Evolutionary conservation across 306 rosid genomes (phyloP), one percentile per base, ranked within the genome.

Genomic region (Medicago ruthenica): DNA sequence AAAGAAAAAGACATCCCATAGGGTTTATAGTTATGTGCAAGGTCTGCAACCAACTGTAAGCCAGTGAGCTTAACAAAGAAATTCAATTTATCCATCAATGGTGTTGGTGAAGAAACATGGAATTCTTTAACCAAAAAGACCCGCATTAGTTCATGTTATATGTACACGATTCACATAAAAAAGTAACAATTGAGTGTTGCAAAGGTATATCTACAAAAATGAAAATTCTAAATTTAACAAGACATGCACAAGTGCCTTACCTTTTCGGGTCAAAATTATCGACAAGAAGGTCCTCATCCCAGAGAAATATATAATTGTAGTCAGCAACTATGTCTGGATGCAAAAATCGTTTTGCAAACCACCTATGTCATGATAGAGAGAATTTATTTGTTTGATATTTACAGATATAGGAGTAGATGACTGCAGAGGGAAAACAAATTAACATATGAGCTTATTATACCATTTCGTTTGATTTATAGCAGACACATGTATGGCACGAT

Each of bases 221-320:
- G 8, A 54, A 39, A 55, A 13, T 7, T 17, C 44, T 2, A 34
- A 70, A 48, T 37, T 74, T 60, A 48, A 39, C 1, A 50, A 54
- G 48, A 13, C 37, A 53, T 27, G 24, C 22, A 20, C 55, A 71
- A 24, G 67, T 57, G 27, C 27, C 61, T 70, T 75, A 94, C 98
- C 88, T 76, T 51, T 82, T 78, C 0, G 97, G 89, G 81, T 92
- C 80, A 75, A 94, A 94, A 81, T 88, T 81, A 67, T 94, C 97
- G 11, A 94, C 96, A 48, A 91, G 96, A 72, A 94, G 91, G 81
- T 94, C 98, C 76, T 94, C 98, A 16, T 94, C 98, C 98, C 98
- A 94, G 13, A 94, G 98, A 86, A 94, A 94, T 57, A 94, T 86
- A 80, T 87, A 89, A 76, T 86, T 66, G 53, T 94, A 94, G 76